These are phyloP conservation scores for Termitomyces sp. DNA, from an alignment of 768 basidiomycete species.

Conservation along the genomic window DNA sequence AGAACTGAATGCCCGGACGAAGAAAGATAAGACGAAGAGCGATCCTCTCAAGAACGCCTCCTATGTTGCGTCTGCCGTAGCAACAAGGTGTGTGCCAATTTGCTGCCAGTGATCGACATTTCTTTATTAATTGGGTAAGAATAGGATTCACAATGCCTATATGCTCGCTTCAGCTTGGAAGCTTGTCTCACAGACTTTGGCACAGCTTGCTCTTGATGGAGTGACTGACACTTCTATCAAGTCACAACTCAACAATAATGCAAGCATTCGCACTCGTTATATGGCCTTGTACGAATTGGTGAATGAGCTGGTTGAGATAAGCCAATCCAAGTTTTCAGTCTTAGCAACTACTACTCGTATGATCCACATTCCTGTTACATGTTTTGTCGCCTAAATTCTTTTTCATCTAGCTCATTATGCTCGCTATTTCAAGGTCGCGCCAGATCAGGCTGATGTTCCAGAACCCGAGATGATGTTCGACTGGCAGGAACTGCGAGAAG, in stretches of 20 bases:
- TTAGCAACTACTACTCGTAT: conserved; percentile 69
- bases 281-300: conserved; percentile 65
- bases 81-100: conserved; percentile 42
- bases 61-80: conserved; percentile 53
- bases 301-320: conserved; percentile 51
- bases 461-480: conserved; percentile 63
- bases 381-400: not conserved
- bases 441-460: conserved; percentile 27
- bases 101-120: not conserved
- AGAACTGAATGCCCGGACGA: conserved; percentile 52
- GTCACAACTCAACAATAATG: conserved; percentile 47
- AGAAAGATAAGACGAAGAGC: conserved; percentile 24
- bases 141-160: conserved; percentile 78
- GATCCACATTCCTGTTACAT: conserved; percentile 17
- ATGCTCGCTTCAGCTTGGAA: conserved; percentile 84
- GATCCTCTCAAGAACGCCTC: conserved; percentile 37
- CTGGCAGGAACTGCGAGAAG: conserved; percentile 54
- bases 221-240: conserved; percentile 51
- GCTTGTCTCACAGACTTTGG: conserved; percentile 57
- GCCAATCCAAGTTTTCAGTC: conserved; percentile 63
- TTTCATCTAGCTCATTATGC: conserved; percentile 57
- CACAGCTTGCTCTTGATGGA: conserved; percentile 50
- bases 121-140: not conserved
- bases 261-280: conserved; percentile 51
- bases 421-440: conserved; percentile 58